Evolutionary conservation across 2,329 filamentous ascomycete genomes (phyloP).

Genomic region (Chaetothyriales sp.): DNA sequence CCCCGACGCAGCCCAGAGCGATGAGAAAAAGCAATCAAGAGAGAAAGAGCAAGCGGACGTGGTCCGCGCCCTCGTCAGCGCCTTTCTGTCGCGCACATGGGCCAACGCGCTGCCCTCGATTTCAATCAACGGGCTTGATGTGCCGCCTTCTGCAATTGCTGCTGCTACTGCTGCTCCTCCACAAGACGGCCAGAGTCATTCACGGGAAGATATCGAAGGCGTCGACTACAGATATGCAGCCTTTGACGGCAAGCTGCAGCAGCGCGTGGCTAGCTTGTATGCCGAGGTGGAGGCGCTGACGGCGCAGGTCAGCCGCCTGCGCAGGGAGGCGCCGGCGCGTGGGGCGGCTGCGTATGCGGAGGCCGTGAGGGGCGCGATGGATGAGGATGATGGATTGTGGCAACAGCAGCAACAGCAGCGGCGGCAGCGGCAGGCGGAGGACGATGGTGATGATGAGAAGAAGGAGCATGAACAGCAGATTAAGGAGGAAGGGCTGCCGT

Average conservation of each 20-base stretch:
- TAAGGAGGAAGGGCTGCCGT: constrained; percentile 4
- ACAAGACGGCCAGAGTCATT: not conserved
- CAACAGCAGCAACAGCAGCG: constrained; percentile 1
- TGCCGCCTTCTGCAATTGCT: constrained; percentile 13
- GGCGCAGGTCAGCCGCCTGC: constrained; percentile 31
- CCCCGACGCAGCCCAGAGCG: too few species aligned
- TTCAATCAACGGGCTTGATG: constrained; percentile 34
- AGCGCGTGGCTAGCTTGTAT: constrained; percentile 30
- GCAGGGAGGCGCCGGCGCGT: constrained; percentile 29
- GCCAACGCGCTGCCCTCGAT: constrained; percentile 29
- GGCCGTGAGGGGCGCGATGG: constrained; percentile 22
- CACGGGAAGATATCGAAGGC: constrained; percentile 23
- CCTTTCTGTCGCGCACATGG: constrained; percentile 33
- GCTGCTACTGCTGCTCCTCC: constrained; percentile 17
- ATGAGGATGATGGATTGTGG: constrained; percentile 22
- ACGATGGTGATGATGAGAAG: too few species aligned
- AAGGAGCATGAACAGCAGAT: not conserved
- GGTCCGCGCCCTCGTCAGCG: constrained; percentile 11
- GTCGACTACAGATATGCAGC: constrained; percentile 30
- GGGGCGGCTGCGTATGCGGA: constrained; percentile 28
- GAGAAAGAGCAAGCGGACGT: constrained; percentile 11
- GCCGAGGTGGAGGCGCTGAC: constrained; percentile 34
- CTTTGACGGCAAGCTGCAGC: constrained; percentile 30
- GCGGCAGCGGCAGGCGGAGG: not conserved
- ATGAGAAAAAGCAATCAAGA: not conserved